phyloP scores from a whole-genome alignment of 176 grass and related monocot genomes.

The Thinopyrum elongatum region DNA sequence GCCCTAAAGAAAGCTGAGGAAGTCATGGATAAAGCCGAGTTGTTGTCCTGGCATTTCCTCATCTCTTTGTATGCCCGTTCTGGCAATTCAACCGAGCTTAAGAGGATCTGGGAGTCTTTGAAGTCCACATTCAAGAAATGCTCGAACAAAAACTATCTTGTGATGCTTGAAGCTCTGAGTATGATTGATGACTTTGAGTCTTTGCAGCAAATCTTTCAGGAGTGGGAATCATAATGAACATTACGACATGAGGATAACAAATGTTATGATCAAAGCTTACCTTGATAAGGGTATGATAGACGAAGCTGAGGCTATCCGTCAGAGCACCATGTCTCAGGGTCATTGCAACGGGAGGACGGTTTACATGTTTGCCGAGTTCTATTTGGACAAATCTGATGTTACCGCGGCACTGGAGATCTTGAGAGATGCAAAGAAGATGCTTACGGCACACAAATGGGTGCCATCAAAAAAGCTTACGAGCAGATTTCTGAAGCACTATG shows the following conservation, averaged over 20 bases:
- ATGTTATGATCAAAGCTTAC: conserved; percentile 45
- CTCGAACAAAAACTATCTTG: not conserved
- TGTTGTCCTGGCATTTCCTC: not conserved
- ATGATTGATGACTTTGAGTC: conserved; percentile 39
- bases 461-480: not conserved
- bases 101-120: conserved; percentile 47
- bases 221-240: conserved; percentile 34
- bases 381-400: conserved; percentile 1
- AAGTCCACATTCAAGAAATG: conserved; percentile 39
- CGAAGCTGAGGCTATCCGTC: conserved; percentile 27
- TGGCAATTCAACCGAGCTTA: conserved; percentile 48
- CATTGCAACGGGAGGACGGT: conserved; percentile 3
- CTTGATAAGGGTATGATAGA: conserved; percentile 17
- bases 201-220: conserved; percentile 38
- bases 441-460: not conserved
- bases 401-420: not conserved
- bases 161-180: conserved; percentile 39
- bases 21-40: not conserved
- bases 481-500: not conserved
- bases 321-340: conserved; percentile 23
- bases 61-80: not conserved
- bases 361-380: conserved; percentile 23
- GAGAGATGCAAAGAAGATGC: not conserved
- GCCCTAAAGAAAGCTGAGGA: conserved; percentile 39
- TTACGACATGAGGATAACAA: conserved; percentile 43